Base-by-base conservation (phyloP, 2,329 filamentous ascomycete genomes). In the Acrocalymma vagum region DNA sequence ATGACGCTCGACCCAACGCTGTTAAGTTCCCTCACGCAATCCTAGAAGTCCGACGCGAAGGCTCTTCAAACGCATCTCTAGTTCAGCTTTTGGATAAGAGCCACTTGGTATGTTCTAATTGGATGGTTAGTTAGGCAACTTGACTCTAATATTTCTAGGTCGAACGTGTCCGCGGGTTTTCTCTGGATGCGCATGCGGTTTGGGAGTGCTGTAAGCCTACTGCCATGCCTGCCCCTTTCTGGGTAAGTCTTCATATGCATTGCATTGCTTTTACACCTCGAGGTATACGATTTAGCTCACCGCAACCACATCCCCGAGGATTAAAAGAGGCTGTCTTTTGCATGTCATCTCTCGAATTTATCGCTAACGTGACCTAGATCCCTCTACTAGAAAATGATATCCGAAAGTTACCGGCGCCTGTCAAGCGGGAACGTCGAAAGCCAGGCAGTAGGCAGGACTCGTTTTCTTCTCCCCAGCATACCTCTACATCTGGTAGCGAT, bases 91-190 rank as follows among this genome's bases (percentile, higher is more conserved):
- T 80, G 15, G 73, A 79, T 43, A 58, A 65, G 26, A 78, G 72
- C 46, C 73, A 79, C 53, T 55, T 79, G 38, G 75, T 78, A 58
- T 32, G 62, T 53, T 24, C 21, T 4, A 20, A 5, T 27, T 34
- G 21, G 39, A 39, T 7, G 30, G 15, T 3, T 16, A 35, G 34
- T 6, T 29, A 51, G 9, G 35, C 38, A 5, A 21, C 39, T 10
- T 34, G 2, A 35, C 42, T 37, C 67, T 63, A 59, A 70, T 32
- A 14, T 38, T 8, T 20, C 8, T 37, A 72, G 69, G 65, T 70
- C 13, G 77, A 81, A 50, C 71, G 78, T 21, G 72, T 81, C 8
- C 70, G 74, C 22, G 78, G 77, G 4, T 81, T 81, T 50, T 80
- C 78, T 2, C 54, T 81, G 8, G 77, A 80, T 54, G 73, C 73